Base-by-base conservation (phyloP, 2,329 filamentous ascomycete genomes). In the Dothidotthia symphoricarpi region DNA sequence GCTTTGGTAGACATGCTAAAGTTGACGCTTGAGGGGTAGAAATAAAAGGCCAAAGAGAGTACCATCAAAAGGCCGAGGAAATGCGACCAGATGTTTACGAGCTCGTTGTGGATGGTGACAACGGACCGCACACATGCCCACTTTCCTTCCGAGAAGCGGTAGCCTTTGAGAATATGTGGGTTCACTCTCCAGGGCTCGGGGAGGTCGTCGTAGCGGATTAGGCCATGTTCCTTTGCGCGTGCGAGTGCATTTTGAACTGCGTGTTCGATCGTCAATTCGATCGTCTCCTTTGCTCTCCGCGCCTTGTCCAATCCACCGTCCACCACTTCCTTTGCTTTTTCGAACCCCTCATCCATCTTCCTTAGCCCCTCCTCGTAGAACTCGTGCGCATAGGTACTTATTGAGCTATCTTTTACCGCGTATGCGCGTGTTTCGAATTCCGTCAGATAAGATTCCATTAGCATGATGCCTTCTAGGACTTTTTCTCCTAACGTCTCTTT, bases 41-140 rank as follows among this genome's bases (percentile, higher is more conserved):
- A 94, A 72, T 95, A 95, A 54, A 98, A 91, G 39, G 93, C 93
- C 28, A 97, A 78, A 10, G 88, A 75, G 25, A 97, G 77, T 31
- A 98, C 86, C 46, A 96, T 75, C 22, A 97, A 61, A n/a, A 97
- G 77, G 13, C 93, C 93, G 19, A 98, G 77, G 10, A 85, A 81
- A 64, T 98, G 93, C 2, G 90, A 91, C 93, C 93, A 98, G 61
- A 98, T 98, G 69, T 98, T 98, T 73, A 97, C 84, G 27, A 85
- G 80, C 70, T 98, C 93, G 69, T 98, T 98, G 49, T 88, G 94
- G 41, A 93, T 73, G 47, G 81, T 78, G 60, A 95, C 90, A 46
- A 88, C 81, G 15, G 89, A 95, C 34, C 80, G 79, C 34, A 97
- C 74, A 64, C 91, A 97, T 53, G 91, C 91, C 39, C 91, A 73